Conservation (phyloP, 2,329 filamentous ascomycete genomes). For the Fonsecaea erecta region DNA sequence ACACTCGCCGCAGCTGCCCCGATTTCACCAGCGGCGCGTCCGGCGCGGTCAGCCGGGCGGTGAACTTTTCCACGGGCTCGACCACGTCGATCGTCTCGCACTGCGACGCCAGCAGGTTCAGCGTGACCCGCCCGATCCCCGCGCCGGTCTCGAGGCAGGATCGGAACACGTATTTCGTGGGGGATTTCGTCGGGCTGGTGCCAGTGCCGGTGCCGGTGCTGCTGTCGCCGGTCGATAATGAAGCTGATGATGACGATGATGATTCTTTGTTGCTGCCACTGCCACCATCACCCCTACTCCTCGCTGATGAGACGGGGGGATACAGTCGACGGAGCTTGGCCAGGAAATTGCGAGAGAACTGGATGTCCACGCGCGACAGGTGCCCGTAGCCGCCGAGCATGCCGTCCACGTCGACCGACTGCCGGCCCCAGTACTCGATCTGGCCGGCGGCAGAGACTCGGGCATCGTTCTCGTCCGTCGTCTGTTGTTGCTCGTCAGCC, state of each 20-base stretch:
- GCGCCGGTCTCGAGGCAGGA: conserved; percentile 64
- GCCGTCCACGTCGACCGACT: conserved; percentile 61
- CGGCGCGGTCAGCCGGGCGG: conserved; percentile 58
- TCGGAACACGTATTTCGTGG: conserved; percentile 21
- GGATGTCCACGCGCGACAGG: conserved; percentile 72
- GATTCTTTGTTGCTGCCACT: too few relatives aligned
- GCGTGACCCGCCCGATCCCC: conserved; percentile 81
- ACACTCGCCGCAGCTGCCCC: conserved; percentile 27
- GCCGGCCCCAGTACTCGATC: conserved; percentile 47
- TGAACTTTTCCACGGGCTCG: conserved; percentile 84
- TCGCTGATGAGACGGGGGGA: too few relatives aligned
- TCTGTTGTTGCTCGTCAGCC: too few relatives aligned
- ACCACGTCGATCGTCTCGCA: conserved; percentile 78
- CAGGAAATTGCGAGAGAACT: conserved; percentile 71
- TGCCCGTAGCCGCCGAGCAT: conserved; percentile 79
- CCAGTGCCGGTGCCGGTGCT: too few relatives aligned
- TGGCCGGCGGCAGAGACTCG: conserved; percentile 46
- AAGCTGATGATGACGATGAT: too few relatives aligned
- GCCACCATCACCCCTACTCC: too few relatives aligned
- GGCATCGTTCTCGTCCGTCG: conserved; percentile 38
- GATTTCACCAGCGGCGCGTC: conserved; percentile 24
- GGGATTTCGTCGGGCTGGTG: too few relatives aligned
- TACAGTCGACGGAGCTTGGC: conserved; percentile 62
- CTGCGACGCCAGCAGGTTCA: conserved; percentile 72
- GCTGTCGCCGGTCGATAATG: too few relatives aligned